These are phyloP conservation scores for Plasmodium falciparum DNA, from an alignment of 169 alveolate species.

Conservation along the genomic window DNA sequence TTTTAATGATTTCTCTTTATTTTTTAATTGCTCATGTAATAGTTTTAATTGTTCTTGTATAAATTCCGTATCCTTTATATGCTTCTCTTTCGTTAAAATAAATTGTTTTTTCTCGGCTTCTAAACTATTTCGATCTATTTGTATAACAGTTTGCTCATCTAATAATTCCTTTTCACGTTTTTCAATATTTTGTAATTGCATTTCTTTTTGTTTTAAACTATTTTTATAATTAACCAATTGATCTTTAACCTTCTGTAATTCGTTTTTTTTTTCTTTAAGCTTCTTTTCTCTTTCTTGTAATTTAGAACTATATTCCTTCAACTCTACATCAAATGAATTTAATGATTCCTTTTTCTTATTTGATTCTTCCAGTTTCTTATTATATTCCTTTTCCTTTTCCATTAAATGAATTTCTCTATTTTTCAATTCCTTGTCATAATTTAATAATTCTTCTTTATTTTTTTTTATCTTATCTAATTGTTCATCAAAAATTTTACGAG, in stretches of 20 bases:
- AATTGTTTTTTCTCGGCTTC: conserved; percentile 76
- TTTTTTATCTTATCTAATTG: conserved; percentile 71
- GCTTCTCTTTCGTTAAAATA: conserved; percentile 62
- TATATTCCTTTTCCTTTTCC: conserved; percentile 56
- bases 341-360: conserved; percentile 56
- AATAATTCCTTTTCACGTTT: conserved; percentile 67
- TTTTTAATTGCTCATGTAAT: conserved; percentile 69
- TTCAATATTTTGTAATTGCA: conserved; percentile 58
- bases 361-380: conserved; percentile 51
- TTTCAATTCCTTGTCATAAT: conserved; percentile 60
- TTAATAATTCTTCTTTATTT: conserved; percentile 63
- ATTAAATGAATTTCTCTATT: conserved; percentile 50
- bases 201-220: conserved; percentile 63
- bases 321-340: conserved; percentile 37
- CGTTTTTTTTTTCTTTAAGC: conserved; percentile 62
- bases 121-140: conserved; percentile 60
- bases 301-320: conserved; percentile 47
- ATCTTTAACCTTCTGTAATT: conserved; percentile 69
- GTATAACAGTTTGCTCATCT: conserved; percentile 71
- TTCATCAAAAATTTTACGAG: conserved; percentile 71
- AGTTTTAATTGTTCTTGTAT: conserved; percentile 72
- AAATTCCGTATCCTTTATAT: conserved; percentile 67
- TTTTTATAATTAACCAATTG: conserved; percentile 67
- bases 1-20: conserved; percentile 66
- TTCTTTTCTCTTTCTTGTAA: conserved; percentile 73